phyloP scores from a whole-genome alignment of 257 asterid genomes.

The Solanum stenotomum region DNA sequence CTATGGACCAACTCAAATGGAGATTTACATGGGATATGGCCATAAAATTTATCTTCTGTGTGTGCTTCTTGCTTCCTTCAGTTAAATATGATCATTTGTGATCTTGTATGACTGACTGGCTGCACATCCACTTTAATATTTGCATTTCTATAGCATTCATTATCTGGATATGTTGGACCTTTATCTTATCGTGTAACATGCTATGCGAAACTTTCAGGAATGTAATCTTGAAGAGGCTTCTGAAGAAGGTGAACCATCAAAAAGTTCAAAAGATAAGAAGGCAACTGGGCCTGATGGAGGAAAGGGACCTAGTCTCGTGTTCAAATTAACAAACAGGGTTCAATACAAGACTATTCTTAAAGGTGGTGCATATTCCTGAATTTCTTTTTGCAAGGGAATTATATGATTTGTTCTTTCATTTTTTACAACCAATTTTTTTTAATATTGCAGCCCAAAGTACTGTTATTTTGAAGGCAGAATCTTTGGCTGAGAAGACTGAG shows the following conservation, averaged over 20 bases:
- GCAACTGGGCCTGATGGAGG: slow-evolving; percentile 63
- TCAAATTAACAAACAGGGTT: slow-evolving; percentile 79
- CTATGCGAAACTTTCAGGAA: slow-evolving; percentile 37
- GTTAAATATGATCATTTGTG: neutral
- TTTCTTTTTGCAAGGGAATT: neutral
- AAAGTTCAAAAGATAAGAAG: slow-evolving; percentile 88
- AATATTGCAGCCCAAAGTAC: slow-evolving; percentile 21
- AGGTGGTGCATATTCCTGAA: slow-evolving; percentile 27
- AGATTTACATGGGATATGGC: neutral
- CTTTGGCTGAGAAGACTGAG: slow-evolving; percentile 16
- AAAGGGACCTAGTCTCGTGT: slow-evolving; percentile 63
- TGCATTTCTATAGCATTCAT: neutral
- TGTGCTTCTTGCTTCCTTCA: neutral
- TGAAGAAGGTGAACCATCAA: slow-evolving; percentile 83
- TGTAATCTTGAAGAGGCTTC: slow-evolving; percentile 87
- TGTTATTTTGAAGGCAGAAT: slow-evolving; percentile 25
- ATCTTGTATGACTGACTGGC: neutral
- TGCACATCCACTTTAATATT: neutral
- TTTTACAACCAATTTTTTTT: neutral
- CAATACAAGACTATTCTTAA: slow-evolving; percentile 87
- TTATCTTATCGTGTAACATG: neutral
- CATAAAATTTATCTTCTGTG: neutral
- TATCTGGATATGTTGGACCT: neutral
- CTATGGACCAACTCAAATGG: neutral
- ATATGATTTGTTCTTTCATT: neutral